phyloP scores from a whole-genome alignment of 176 grass and related monocot genomes.

The Eremochloa ophiuroides region DNA sequence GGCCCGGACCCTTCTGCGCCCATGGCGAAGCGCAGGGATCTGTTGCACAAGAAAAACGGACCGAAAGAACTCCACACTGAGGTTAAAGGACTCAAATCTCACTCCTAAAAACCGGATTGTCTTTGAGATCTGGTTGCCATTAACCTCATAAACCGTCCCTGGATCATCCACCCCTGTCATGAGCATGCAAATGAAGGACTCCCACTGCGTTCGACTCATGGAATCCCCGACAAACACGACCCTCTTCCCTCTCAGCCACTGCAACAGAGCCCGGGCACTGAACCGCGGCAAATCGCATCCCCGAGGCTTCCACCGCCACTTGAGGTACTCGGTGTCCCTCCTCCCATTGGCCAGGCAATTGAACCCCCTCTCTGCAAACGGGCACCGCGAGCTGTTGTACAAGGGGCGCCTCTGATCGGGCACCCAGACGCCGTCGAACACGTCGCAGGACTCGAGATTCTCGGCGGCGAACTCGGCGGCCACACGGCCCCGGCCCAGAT shows the following conservation, averaged over 20 bases:
- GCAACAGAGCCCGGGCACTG: slow-evolving; percentile 38
- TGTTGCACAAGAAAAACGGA: slow-evolving; percentile 88
- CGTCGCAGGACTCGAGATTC: slow-evolving; percentile 43
- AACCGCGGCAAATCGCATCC: slow-evolving; percentile 62
- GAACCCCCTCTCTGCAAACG: slow-evolving; percentile 84
- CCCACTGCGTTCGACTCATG: slow-evolving; percentile 97
- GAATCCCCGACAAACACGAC: slow-evolving; percentile 92
- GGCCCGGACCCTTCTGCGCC: slow-evolving; percentile 43
- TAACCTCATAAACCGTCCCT: slow-evolving; percentile 75
- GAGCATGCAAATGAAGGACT: slow-evolving; percentile 98
- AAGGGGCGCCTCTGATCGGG: slow-evolving; percentile 51
- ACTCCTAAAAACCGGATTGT: slow-evolving; percentile 85
- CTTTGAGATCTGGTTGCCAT: slow-evolving; percentile 86
- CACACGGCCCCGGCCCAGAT: slow-evolving; percentile 37
- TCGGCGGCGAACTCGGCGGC: slow-evolving; percentile 37
- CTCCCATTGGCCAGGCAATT: slow-evolving; percentile 91
- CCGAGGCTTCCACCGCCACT: slow-evolving; percentile 94
- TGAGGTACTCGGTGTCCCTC: slow-evolving; percentile 72
- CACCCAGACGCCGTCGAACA: slow-evolving; percentile 87
- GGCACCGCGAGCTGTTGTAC: slow-evolving; percentile 89
- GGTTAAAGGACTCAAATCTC: slow-evolving; percentile 67
- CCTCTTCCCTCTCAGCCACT: slow-evolving; percentile 76
- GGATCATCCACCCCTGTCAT: slow-evolving; percentile 80
- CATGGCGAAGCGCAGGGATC: slow-evolving; percentile 41
- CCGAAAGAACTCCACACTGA: slow-evolving; percentile 84